Percentiles rank a stretch among this genome's conserved stretches.
phyloP scores from a whole-genome alignment of 78 protist genomes.

The Monosiga brevicollis region DNA sequence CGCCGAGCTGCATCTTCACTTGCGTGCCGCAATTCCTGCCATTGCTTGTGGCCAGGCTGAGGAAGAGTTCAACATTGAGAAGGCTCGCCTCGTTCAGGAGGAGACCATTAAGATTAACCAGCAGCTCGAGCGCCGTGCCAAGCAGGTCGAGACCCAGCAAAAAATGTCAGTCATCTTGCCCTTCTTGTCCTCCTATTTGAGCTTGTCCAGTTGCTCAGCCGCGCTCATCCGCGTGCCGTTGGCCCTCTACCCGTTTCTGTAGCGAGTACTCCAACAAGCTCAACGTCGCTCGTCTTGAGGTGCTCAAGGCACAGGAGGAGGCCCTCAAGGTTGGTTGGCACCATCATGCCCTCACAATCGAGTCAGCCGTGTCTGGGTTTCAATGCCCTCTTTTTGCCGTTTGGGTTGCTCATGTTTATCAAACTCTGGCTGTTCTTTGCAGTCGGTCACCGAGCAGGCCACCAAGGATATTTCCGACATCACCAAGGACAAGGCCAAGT shows the following conservation, averaged over 20 bases:
- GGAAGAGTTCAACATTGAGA: background rate
- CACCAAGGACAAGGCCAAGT: too few species aligned
- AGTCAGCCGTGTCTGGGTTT: too few species aligned
- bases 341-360: too few species aligned
- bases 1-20: background rate
- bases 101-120: background rate
- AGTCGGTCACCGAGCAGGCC: too few species aligned
- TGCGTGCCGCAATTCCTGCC: background rate
- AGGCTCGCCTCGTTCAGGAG: background rate
- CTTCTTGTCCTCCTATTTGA: background rate
- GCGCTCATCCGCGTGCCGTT: background rate
- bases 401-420: too few species aligned
- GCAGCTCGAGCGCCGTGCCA: background rate
- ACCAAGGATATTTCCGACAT: too few species aligned
- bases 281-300: background rate
- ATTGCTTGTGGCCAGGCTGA: background rate
- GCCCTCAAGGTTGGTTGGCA: background rate
- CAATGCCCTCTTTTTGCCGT: too few species aligned
- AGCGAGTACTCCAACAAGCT: background rate
- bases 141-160: background rate
- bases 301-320: background rate
- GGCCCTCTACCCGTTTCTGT: background rate
- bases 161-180: background rate
- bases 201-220: background rate
- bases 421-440: too few species aligned